phyloP scores from a whole-genome alignment of 192 early-diverging fungal species.

The Mortierella alpina region DNA sequence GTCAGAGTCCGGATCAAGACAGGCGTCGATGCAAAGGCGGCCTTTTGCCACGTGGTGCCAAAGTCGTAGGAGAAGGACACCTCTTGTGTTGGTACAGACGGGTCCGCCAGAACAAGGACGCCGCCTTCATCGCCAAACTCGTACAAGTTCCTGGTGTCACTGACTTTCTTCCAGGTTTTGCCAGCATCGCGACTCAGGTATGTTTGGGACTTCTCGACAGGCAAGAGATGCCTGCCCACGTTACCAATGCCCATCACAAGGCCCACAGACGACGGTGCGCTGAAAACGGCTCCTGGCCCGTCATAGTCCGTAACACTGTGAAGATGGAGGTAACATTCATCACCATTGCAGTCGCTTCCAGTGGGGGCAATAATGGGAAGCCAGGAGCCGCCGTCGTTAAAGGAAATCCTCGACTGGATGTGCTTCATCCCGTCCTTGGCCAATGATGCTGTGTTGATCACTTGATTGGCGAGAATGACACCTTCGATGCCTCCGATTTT shows the following conservation, averaged over 20 bases:
- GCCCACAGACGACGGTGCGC: slow-evolving; percentile 78
- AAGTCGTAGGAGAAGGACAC: slow-evolving; percentile 82
- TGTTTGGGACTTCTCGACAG: slow-evolving; percentile 73
- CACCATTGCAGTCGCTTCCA: slow-evolving; percentile 28
- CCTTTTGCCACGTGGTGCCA: slow-evolving; percentile 78
- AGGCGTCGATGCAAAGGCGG: slow-evolving; percentile 66
- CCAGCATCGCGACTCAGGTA: slow-evolving; percentile 91
- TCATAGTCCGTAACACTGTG: slow-evolving; percentile 79
- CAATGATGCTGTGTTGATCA: slow-evolving; percentile 77
- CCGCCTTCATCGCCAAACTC: slow-evolving; percentile 96
- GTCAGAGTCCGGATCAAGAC: slow-evolving; percentile 72
- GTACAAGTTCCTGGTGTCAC: slow-evolving; percentile 71
- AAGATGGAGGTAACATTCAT: slow-evolving; percentile 81
- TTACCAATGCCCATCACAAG: slow-evolving; percentile 93
- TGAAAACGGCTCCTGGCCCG: slow-evolving; percentile 72
- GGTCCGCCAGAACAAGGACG: slow-evolving; percentile 79
- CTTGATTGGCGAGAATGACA: slow-evolving; percentile 89
- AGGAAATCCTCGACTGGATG: slow-evolving; percentile 82
- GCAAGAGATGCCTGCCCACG: slow-evolving; percentile 73
- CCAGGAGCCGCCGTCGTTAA: slow-evolving; percentile 81
- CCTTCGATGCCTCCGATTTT: slow-evolving; percentile 90
- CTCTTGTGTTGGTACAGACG: slow-evolving; percentile 74
- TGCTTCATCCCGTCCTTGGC: slow-evolving; percentile 69
- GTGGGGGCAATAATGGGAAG: slow-evolving; percentile 22
- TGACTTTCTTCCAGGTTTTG: slow-evolving; percentile 81